Base-by-base conservation (phyloP, 176 grass and related monocot genomes). In the Eleusine indica region DNA sequence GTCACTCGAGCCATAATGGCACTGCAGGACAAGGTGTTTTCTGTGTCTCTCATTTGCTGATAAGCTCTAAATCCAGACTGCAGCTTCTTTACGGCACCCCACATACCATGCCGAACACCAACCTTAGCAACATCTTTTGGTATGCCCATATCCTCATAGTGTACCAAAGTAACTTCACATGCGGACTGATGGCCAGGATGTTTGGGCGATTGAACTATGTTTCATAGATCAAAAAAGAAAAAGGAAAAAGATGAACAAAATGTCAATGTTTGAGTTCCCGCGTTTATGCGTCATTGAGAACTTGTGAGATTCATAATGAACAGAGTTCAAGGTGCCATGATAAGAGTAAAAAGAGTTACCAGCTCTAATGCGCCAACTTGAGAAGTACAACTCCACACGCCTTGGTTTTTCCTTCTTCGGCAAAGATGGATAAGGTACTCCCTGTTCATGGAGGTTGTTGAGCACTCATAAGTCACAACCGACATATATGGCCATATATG, bases 111-210 rank as follows among this genome's bases (percentile, higher is more conserved):
- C 21, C 93, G 97, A 32, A 99, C 91, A 47, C 91, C 88, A 46
- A 99, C 78, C 70, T 93, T 96, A 18, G 97, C 97, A 10, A 99
- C 93, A 76, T 99, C 97, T 80, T 94, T 99, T 15, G 93, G 93
- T 80, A 99, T 99, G 77, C 97, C 93, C 97, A 99, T 99, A 67
- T 96, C 91, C 85, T 99, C 97, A 1, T 96, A 88, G 81, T 99
- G 97, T 70, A 96, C 5, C 63, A 99, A 80, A 68, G 91, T 96
- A 83, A 99, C 93, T 88, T 99, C 97, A 68, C 97, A 99, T 21
- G 97, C 91, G 28, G 89, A 93, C 56, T 86, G 79, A 71, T 94
- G 91, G 5, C 91, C 97, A 69, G 85, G 87, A 69, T 94, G 83
- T 70, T 96, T 99, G 18, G 85, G 83, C 2, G 97, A 94, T 83